Conservation (phyloP, 305 asterid species). For the Fraxinus xanthoxyloides region DNA sequence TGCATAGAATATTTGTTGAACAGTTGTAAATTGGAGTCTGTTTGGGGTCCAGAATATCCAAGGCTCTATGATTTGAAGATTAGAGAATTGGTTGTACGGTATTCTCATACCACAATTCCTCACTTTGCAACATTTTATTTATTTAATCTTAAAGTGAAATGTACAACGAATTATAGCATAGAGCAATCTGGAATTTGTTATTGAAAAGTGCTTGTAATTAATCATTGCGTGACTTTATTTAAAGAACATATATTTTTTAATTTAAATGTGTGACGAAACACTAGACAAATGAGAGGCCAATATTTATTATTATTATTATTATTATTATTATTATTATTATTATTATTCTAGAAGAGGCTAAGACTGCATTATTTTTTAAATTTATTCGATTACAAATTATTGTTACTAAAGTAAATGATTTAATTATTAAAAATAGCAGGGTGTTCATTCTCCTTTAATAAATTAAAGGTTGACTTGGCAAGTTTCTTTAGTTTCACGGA, state of each 20-base stretch:
- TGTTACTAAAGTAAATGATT: not conserved
- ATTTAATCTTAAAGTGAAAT: not conserved
- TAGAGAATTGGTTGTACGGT: not conserved
- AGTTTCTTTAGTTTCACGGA: not conserved
- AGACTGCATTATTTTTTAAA: not conserved
- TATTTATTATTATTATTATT: too few species aligned
- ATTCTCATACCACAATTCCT: not conserved
- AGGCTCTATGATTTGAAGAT: constrained; percentile 2
- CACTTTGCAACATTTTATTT: not conserved
- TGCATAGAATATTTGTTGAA: constrained; percentile 7
- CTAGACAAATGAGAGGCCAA: not conserved
- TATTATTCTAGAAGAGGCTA: too few species aligned
- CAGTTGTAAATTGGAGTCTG: not conserved
- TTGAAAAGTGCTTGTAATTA: not conserved
- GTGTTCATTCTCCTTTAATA: not conserved
- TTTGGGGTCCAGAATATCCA: not conserved
- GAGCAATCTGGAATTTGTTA: not conserved
- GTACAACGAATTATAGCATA: not conserved
- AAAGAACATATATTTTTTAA: not conserved
- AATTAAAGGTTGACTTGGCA: not conserved
- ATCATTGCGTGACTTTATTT: not conserved
- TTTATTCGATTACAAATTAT: not conserved
- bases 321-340: too few species aligned
- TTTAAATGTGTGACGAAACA: not conserved
- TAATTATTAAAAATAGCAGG: not conserved